Conservation (phyloP, 106 monocot genomes). For the Phalaenopsis equestris region DNA sequence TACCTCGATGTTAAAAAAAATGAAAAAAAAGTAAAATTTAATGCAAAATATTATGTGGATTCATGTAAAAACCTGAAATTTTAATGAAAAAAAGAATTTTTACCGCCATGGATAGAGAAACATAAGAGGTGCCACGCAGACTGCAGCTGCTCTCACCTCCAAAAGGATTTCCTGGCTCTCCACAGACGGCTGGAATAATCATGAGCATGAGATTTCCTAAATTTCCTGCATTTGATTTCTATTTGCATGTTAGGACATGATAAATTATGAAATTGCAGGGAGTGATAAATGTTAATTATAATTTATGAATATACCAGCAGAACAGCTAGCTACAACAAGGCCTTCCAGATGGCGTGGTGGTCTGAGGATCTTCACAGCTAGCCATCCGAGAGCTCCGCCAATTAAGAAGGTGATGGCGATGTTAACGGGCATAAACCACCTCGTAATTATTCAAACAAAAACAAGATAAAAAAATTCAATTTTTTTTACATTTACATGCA, state of each 20-base stretch:
- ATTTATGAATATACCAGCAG: slow-evolving; percentile 40
- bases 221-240: slow-evolving; percentile 37
- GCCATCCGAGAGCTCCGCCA: slow-evolving; percentile 63
- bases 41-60: too few species aligned
- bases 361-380: slow-evolving; percentile 50
- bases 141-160: slow-evolving; percentile 33
- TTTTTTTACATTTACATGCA: neutral
- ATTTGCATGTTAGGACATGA: neutral
- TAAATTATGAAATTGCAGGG: neutral
- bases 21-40: too few species aligned
- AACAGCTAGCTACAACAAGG: slow-evolving; percentile 56
- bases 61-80: too few species aligned
- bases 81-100: neutral
- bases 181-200: slow-evolving; percentile 53
- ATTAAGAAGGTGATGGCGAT: slow-evolving; percentile 45
- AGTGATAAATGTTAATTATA: too few species aligned
- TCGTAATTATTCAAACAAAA: slow-evolving; percentile 9
- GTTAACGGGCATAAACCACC: slow-evolving; percentile 94
- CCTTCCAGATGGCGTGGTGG: slow-evolving; percentile 48
- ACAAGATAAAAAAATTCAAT: neutral
- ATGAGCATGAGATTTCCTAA: slow-evolving; percentile 53
- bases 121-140: slow-evolving; percentile 45
- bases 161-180: slow-evolving; percentile 48
- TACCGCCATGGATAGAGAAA: slow-evolving; percentile 76
- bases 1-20: too few species aligned